phyloP scores from a whole-genome alignment of 441 rosid genomes.

The Erodium trifolium region DNA sequence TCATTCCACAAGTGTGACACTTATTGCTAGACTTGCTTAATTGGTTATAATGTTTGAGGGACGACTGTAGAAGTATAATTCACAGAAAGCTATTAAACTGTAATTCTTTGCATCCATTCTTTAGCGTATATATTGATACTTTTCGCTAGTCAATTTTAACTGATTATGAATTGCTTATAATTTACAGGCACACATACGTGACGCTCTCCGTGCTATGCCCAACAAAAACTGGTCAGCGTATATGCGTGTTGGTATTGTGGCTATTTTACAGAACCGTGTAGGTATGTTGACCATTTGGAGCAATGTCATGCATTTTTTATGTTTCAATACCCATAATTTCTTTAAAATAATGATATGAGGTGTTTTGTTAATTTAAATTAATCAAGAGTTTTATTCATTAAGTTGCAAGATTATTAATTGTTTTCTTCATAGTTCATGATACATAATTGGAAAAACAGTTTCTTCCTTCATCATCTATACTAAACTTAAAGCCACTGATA shows the following conservation, averaged over 20 bases:
- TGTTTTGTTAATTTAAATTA: not conserved
- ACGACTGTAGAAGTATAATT: not conserved
- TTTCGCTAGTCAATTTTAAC: conserved; percentile 3
- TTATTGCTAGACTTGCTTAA: not conserved
- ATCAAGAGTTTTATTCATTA: not conserved
- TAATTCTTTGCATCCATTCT: not conserved
- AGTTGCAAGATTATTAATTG: not conserved
- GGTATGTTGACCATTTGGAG: conserved; percentile 40
- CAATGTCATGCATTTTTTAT: not conserved
- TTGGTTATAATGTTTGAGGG: not conserved
- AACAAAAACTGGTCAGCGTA: conserved; percentile 49
- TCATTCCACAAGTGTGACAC: not conserved
- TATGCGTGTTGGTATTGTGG: conserved; percentile 58
- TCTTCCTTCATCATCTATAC: not conserved
- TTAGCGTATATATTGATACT: not conserved
- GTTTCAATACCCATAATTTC: not conserved
- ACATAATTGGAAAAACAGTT: not conserved
- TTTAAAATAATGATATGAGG: not conserved
- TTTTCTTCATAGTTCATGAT: not conserved
- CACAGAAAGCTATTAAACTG: conserved; percentile 1
- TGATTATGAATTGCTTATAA: conserved; percentile 3
- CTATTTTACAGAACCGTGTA: conserved; percentile 77
- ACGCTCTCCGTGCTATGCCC: conserved; percentile 41
- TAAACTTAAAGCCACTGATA: not conserved
- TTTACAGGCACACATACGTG: conserved; percentile 49